These are phyloP conservation scores for Eragrostis curvula DNA, from an alignment of 176 grass and related monocot genomes.

Conservation along the genomic window DNA sequence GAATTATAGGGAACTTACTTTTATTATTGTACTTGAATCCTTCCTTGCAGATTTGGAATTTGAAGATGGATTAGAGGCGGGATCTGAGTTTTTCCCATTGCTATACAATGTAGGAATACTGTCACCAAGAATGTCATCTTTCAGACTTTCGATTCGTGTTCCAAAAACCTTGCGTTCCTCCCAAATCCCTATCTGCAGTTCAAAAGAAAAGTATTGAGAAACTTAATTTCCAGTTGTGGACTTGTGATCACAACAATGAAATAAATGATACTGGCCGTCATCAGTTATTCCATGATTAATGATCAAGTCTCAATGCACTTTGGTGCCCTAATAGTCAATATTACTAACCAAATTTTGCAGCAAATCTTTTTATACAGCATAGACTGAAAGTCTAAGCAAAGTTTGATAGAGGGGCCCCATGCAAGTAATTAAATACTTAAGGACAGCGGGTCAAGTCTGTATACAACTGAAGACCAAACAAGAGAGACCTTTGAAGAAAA, in stretches of 20 bases:
- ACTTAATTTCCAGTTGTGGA: not conserved
- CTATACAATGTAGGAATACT: conserved; percentile 48
- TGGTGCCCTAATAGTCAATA: not conserved
- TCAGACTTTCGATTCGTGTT: conserved; percentile 70
- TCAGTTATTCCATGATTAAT: not conserved
- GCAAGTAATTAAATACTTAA: conserved; percentile 14
- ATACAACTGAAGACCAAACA: not conserved
- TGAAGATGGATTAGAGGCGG: conserved; percentile 54
- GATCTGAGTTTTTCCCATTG: conserved; percentile 66
- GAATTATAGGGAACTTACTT: conserved; percentile 60
- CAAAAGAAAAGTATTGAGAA: conserved; percentile 27
- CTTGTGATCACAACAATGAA: conserved; percentile 7
- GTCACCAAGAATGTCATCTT: conserved; percentile 78
- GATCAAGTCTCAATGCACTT: not conserved
- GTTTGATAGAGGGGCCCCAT: not conserved
- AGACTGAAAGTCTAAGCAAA: not conserved
- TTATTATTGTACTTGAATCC: conserved; percentile 70
- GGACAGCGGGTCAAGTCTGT: not conserved
- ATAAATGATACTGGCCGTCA: not conserved
- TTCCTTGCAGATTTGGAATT: conserved; percentile 67
- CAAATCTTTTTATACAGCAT: not conserved
- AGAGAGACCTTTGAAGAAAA: not conserved
- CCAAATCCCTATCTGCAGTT: conserved; percentile 85
- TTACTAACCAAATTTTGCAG: too few relatives aligned
- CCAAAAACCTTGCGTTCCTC: conserved; percentile 95